Conservation (phyloP, 148 eudicot species). For the Diospyros kaki region DNA sequence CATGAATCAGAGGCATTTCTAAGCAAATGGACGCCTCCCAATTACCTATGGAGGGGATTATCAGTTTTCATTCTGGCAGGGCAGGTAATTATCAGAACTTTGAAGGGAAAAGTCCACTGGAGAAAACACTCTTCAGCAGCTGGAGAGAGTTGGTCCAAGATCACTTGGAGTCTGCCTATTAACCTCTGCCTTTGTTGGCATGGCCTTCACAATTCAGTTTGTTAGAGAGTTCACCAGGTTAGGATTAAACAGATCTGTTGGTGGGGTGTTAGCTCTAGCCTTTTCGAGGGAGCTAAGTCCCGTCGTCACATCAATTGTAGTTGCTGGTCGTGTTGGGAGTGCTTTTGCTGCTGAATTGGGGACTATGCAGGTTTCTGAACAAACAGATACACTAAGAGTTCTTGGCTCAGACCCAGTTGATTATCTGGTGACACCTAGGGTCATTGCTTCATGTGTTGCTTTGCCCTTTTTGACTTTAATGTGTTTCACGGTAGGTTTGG, state of each 20-base stretch:
- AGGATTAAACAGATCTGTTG: constrained; percentile 80
- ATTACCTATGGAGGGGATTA: constrained; percentile 79
- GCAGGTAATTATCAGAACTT: constrained; percentile 64
- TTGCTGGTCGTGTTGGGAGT: constrained; percentile 93
- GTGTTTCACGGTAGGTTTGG: constrained; percentile 83
- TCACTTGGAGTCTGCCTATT: constrained; percentile 87
- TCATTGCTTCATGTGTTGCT: constrained; percentile 74
- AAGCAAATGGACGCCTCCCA: constrained; percentile 84
- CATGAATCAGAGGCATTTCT: constrained; percentile 40
- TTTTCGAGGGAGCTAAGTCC: constrained; percentile 92
- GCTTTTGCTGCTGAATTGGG: constrained; percentile 95
- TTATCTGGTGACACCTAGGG: constrained; percentile 86
- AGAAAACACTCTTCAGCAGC: constrained; percentile 91
- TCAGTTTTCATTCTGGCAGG: constrained; percentile 73
- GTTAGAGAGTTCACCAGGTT: constrained; percentile 89
- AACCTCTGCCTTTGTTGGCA: constrained; percentile 92
- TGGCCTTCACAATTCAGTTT: constrained; percentile 97
- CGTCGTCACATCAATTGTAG: constrained; percentile 82
- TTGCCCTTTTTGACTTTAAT: constrained; percentile 78
- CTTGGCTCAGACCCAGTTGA: constrained; percentile 89
- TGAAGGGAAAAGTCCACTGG: constrained; percentile 88
- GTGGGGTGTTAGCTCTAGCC: constrained; percentile 92
- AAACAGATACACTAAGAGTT: constrained; percentile 84
- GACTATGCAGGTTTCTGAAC: constrained; percentile 98
- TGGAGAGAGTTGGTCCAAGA: constrained; percentile 88